Evolutionary conservation across 192 early-diverging fungal genomes (phyloP).

Genomic region (Linnemannia hyalina): DNA sequence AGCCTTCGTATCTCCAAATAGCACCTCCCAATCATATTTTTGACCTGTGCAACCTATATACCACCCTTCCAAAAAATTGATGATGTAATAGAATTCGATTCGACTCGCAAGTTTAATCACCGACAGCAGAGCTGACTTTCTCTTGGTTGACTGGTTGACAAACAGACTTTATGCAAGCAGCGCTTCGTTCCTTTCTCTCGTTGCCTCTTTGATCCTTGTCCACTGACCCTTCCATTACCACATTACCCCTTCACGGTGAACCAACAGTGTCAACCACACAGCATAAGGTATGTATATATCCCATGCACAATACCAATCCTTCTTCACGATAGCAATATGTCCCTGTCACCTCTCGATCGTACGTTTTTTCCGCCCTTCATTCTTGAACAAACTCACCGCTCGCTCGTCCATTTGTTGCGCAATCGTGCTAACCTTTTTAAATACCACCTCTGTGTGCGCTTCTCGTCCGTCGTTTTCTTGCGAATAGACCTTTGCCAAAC

Average conservation of each 20-base stretch:
- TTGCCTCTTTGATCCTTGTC: neutral
- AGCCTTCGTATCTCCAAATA: neutral
- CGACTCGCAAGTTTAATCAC: too few relatives aligned
- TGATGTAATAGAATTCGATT: too few relatives aligned
- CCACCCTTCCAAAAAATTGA: too few relatives aligned
- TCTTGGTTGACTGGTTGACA: too few relatives aligned
- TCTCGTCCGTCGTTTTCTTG: neutral
- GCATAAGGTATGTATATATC: neutral
- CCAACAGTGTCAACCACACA: neutral
- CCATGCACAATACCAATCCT: neutral
- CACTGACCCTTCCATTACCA: neutral
- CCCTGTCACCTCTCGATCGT: neutral
- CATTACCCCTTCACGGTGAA: neutral
- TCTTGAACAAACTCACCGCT: neutral
- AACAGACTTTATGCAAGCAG: too few relatives aligned
- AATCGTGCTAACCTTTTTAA: neutral
- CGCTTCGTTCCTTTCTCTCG: neutral
- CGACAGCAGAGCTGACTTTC: too few relatives aligned
- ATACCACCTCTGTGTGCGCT: neutral
- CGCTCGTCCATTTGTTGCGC: neutral
- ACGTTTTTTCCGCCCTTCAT: neutral
- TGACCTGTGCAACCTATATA: too few relatives aligned
- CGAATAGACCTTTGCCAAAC: neutral
- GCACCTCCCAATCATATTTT: too few relatives aligned
- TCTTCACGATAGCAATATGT: neutral